These are phyloP conservation scores for Amoeboaphelidium occidentale DNA, from an alignment of 371 early-diverging fungal genomes.

Conservation along the genomic window DNA sequence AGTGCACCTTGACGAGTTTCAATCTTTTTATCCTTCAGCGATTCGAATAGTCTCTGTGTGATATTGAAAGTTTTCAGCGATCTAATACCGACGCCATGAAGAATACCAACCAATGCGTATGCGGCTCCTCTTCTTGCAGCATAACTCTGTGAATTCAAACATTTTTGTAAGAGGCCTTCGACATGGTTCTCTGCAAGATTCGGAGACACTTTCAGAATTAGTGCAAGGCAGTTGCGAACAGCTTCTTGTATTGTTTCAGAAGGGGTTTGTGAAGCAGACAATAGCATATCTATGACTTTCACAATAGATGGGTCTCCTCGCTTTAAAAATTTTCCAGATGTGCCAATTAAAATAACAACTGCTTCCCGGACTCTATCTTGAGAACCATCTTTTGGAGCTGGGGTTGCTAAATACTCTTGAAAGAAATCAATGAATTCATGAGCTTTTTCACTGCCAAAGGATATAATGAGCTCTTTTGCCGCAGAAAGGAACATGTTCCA, in stretches of 20 bases:
- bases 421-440: too few species aligned
- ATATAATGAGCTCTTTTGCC: too few species aligned
- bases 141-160: constrained; percentile 49
- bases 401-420: too few species aligned
- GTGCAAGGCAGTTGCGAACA: constrained; percentile 77
- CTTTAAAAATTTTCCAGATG: constrained; percentile 60
- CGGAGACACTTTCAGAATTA: constrained; percentile 12
- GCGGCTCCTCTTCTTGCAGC: constrained; percentile 82
- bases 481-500: too few species aligned
- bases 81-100: constrained; percentile 72
- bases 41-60: constrained; percentile 51
- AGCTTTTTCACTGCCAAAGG: too few species aligned
- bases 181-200: constrained; percentile 15
- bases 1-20: constrained; percentile 73
- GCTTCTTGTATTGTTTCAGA: constrained; percentile 85
- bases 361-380: constrained; percentile 62
- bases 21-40: constrained; percentile 47
- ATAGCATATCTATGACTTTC: constrained; percentile 51
- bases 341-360: constrained; percentile 74
- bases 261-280: constrained; percentile 74
- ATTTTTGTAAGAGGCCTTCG: constrained; percentile 31
- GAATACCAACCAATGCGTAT: constrained; percentile 83
- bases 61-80: constrained; percentile 58
- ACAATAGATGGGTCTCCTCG: constrained; percentile 41
- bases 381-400: constrained; percentile 3